A percentile compares a stretch with the other conserved stretches of the same genome.
Conservation (phyloP, 768 basidiomycete species). For the Mycena metata region DNA sequence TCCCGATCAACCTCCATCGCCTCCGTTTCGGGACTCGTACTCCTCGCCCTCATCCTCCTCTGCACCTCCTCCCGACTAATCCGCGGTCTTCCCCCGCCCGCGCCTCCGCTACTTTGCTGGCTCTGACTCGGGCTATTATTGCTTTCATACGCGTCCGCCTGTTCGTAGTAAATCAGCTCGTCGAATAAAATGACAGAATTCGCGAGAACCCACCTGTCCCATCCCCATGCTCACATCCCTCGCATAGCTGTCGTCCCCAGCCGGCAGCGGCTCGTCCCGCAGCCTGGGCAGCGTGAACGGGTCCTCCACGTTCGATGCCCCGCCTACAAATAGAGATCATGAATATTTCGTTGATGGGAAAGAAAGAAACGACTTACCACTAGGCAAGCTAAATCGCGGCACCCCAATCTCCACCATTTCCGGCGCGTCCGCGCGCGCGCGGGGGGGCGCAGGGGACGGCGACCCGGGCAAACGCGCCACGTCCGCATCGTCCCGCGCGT, state of each 20-base stretch:
- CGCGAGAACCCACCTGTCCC: constrained; percentile 25
- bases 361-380: no score
- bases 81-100: constrained; percentile 54
- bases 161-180: not conserved
- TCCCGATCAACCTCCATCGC: constrained; percentile 33
- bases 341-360: no score
- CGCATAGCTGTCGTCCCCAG: constrained; percentile 29
- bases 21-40: constrained; percentile 48
- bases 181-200: not conserved
- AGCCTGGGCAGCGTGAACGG: constrained; percentile 39
- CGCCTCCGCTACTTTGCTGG: constrained; percentile 32
- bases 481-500: constrained; percentile 41
- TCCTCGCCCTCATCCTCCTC: constrained; percentile 62
- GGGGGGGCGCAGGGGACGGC: constrained; percentile 58
- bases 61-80: constrained; percentile 70
- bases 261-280: constrained; percentile 36
- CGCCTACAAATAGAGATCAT: not conserved
- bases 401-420: constrained; percentile 34
- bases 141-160: constrained; percentile 2
- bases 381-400: constrained; percentile 40
- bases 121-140: no score
- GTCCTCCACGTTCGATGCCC: constrained; percentile 23
- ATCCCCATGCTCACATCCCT: constrained; percentile 38
- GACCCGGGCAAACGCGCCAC: constrained; percentile 63
- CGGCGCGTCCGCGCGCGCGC: constrained; percentile 11